A percentile compares a stretch with the other conserved stretches of the same genome.
These are phyloP conservation scores for Orbilia javanica DNA, from an alignment of 2,329 filamentous ascomycete species.

Conservation along the genomic window DNA sequence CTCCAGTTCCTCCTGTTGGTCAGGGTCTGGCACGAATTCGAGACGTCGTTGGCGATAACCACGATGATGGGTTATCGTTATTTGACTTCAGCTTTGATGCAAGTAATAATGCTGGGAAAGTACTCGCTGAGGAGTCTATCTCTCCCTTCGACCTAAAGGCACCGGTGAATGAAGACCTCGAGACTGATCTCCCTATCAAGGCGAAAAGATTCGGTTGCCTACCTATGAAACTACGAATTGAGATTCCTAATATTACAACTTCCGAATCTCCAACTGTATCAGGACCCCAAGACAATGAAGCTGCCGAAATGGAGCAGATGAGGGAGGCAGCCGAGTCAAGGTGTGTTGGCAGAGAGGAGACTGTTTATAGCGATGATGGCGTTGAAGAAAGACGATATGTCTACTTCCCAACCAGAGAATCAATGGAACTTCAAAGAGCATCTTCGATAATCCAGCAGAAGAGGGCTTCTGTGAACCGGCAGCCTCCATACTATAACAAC, in stretches of 20 bases:
- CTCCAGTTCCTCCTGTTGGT: not conserved
- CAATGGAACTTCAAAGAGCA: conserved; percentile 15
- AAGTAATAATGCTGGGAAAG: too few relatives aligned
- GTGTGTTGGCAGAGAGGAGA: conserved; percentile 31
- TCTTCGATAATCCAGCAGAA: not conserved
- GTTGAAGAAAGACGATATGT: conserved; percentile 45
- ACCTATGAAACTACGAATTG: conserved; percentile 40
- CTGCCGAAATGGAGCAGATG: not conserved
- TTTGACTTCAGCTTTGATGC: conserved; percentile 27
- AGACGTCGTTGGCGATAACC: not conserved
- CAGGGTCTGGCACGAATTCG: not conserved
- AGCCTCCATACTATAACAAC: conserved; percentile 18
- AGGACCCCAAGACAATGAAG: not conserved
- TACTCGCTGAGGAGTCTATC: not conserved
- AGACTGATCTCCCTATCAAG: conserved; percentile 16
- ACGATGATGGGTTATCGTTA: not conserved
- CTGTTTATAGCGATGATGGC: conserved; percentile 27
- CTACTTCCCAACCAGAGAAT: conserved; percentile 2
- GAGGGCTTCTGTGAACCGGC: not conserved
- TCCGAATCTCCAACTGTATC: not conserved
- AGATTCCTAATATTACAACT: conserved; percentile 1
- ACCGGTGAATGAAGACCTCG: not conserved
- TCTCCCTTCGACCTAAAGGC: not conserved
- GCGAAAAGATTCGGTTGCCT: conserved; percentile 10
- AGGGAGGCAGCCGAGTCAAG: conserved; percentile 11